Evolutionary conservation across 352 stramenopile species (phyloP), one percentile per base, ranked within the genome.

Genomic region (Phytopythium mirpurense): DNA sequence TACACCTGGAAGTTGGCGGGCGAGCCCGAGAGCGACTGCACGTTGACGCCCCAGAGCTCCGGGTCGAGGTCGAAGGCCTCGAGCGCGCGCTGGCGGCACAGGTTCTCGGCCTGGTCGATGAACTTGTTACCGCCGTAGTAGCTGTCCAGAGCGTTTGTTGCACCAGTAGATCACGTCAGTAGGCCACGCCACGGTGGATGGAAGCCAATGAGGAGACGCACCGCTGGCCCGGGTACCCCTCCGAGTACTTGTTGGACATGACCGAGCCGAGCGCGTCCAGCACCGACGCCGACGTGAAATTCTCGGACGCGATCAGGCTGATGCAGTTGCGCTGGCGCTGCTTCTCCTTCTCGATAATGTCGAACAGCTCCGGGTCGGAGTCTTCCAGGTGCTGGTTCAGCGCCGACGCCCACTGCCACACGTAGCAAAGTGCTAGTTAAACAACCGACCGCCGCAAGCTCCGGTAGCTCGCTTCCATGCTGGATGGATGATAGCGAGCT

Each of bases 1-100:
- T 99, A 99, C 21, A 98, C 96, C 72, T 98, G 93, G 74, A 99
- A 99, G 74, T 99, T 99, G 26, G 97, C 97, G 0, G 98, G 98
- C 54, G 93, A 98, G 46, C 98, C 98, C 15, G 91, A 98, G 19
- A 99, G 86, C 51, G 93, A 93, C 80, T 99, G 97, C 37, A 98
- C 95, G 70, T 98, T 98, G 34, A 98, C 95, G 57, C 95, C 95
- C 95, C 95, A 98, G 55, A 97, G 72, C 49, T 96, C 88, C 6
- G 93, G 89, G 74, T 98, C 90, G 40, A 99, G 76, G 60, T 97
- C 82, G 64, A 99, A 99, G 8, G 93, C 93, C 58, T 98, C 91
- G 26, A 99, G 74, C 21, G 98, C 98, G 19, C 98, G 86, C 46
- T 96, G 73, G 57, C 98, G 97, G 79, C 98, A 99, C 32, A 99